Evolutionary conservation across 805 yeast genomes (phyloP), one percentile per base, ranked within the genome.

Genomic region (Monosporozyma unispora): DNA sequence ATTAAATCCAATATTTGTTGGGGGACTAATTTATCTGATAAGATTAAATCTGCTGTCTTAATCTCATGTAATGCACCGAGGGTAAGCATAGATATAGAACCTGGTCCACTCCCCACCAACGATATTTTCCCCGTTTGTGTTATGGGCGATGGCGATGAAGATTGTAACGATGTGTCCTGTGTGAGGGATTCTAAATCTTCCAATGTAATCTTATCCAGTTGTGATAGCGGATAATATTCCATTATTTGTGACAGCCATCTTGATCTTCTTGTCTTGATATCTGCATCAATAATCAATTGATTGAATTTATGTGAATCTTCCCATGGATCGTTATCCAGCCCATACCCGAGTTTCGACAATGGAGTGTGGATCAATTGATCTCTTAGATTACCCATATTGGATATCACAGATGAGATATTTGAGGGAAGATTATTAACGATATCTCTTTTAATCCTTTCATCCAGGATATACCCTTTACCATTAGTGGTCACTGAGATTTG

Each of bases 41-140:
- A 70, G 3, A 91, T 76, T 50, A 87, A 68, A 63, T 91, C 96
- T 0, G 97, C 97, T 0, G 80, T 71, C 53, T 82, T 76, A 27
- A 91, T 90, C 37, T 84, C 88, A 40, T 82, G 78, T 25, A 88
- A 63, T 0, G 98, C 98, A 4, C 93, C 96, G 1, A 87, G 66
- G 0, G 97, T 90, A 21, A 91, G 72, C 62, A 87, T 75, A 1
- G 88, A 82, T 0, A 85, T 77, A 1, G 91, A 79, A 0, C 98
- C 98, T 0, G 98, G 97, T 0, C 98, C 98, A 2, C 96, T 77
- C 0, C 98, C 98, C 18, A 91, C 89, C n/a, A 91, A 72, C 1
- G 93, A 78, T 10, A 90, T 82, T 2, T 73, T 54, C 1, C 95
- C 95, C 44, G 58, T 64, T 18, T 40, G 16, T 3, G 31, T 16